Base-by-base conservation (phyloP, 2,329 filamentous ascomycete species). In the Neofusicoccum cordaticola region DNA sequence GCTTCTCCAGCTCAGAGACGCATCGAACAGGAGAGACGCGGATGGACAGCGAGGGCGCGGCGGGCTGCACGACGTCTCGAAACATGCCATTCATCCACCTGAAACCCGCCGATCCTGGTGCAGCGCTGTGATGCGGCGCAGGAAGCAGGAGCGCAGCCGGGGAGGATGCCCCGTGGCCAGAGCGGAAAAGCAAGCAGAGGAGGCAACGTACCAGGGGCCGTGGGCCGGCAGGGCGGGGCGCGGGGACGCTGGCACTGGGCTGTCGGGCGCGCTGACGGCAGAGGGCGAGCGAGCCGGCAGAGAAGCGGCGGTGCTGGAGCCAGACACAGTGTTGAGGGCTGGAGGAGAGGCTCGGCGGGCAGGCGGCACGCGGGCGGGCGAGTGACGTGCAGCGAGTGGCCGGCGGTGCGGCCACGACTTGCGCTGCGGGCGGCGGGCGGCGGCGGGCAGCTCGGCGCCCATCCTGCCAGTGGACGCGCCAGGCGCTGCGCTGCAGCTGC, bases 131-230 rank as follows among this genome's bases (percentile, higher is more conserved):
- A 57, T 31, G 51, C 35, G 13, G 53, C 37, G 17, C 53, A 39
- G 53, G 39, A 39, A 31, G 53, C 27, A 31, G 27, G 6, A 31
- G 27, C 27, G 27, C 27, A 31, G 27, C 27, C 27, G 27, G 27
- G 27, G 27, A 31, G 37, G 41, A n/a, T 12, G 13, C 22, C 37
- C 53, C 53, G 53, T 57, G 53, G 53, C 53, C 19, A 41, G 53
- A 57, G 53, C 39, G 53, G 53, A 42, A 58, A 44, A 13, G 27
- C 15, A 37, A 31, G 53, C 53, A 58, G 34, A 58, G 53, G 53
- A 58, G 53, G 53, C 53, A 22, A 45, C 53, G 53, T 58, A 45
- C 53, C 53, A 31, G 50, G 15, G 50, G 35, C 50, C 4, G 9
- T 22, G 48, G 31, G 48, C 8, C 8, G 50, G 27, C 50, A 37